Evolutionary conservation across 805 yeast species (phyloP).

Genomic region (Saccharomycopsis fibuligera): DNA sequence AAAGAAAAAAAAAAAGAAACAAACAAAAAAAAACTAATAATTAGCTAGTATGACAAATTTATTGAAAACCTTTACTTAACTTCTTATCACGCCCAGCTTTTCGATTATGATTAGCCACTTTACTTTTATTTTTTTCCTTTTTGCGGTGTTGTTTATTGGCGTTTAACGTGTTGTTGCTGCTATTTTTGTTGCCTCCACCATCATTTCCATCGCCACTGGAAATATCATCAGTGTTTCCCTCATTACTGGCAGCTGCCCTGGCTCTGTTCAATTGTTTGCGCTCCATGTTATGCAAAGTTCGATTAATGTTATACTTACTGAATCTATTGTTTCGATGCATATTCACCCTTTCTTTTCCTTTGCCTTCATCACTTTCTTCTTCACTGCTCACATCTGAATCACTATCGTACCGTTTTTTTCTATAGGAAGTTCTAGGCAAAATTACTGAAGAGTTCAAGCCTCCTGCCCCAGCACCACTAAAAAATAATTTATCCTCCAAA

Average conservation of each 20-base stretch:
- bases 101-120: slow-evolving; percentile 58
- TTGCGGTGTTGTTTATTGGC: slow-evolving; percentile 31
- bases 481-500: slow-evolving; percentile 57
- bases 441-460: slow-evolving; percentile 22
- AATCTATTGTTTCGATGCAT: neutral
- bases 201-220: neutral
- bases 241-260: neutral
- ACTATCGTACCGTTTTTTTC: slow-evolving; percentile 10
- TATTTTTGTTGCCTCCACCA: neutral
- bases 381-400: slow-evolving; percentile 1
- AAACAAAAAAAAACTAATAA: neutral
- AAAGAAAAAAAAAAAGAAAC: too few relatives aligned
- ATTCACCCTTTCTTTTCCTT: slow-evolving; percentile 7
- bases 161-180: neutral
- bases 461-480: slow-evolving; percentile 32
- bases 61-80: slow-evolving; percentile 23
- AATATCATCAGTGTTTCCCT: neutral
- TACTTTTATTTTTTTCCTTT: slow-evolving; percentile 51
- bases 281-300: too few relatives aligned
- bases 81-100: slow-evolving; percentile 58
- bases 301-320: slow-evolving; percentile 1
- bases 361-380: slow-evolving; percentile 16
- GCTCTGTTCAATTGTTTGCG: too few relatives aligned
- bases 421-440: slow-evolving; percentile 24
- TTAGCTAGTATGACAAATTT: neutral